Evolutionary conservation across 2,329 filamentous ascomycete genomes (phyloP), one percentile per base, ranked within the genome.

Genomic region (Nothophoma quercina): DNA sequence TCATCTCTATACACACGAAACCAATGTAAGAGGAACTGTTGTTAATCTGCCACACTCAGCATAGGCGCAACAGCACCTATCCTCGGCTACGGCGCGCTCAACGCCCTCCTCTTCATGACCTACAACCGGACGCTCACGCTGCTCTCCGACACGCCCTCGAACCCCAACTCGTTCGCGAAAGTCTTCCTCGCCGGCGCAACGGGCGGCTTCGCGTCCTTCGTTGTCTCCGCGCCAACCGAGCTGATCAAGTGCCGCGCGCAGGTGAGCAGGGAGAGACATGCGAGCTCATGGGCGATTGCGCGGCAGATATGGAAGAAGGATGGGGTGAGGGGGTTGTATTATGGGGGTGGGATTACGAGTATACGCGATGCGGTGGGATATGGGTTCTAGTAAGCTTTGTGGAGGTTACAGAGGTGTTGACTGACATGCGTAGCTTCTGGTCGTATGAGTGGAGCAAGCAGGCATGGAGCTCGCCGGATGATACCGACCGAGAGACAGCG

Each of bases 321-420:
- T 4, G 79, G 88, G 0, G 49, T 91, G 3, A 79, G 81, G 30
- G 93, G 92, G 0, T 75, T 97, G 18, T 97, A 96, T 70, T 83
- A 87, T 56, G 93, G 92, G 16, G 93, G 93, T 16, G 80, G 78
- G 0, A 85, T 97, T 13, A 98, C 93, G 0, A 90, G 88, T 45
- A 70, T 93, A 32, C 83, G 93, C 41, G 93, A 98, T 75, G 88
- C 88, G 51, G 84, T 97, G 48, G 93, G 93, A n/a, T 98, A 97
- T 75, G 93, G 93, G 0, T 97, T 97, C 74, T 98, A 97, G 83
- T 86, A 79, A 65, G 81, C 63, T 39, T 19, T 29, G 10, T 21
- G 10, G 25, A 30, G 30, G 32, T 46, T 35, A 21, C n/a, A 21
- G 50, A 18, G 5, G 13, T 5, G 1, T 8, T 15, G 19, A 32